Conservation (phyloP, 345 rosid genomes). For the Trapa incisa region DNA sequence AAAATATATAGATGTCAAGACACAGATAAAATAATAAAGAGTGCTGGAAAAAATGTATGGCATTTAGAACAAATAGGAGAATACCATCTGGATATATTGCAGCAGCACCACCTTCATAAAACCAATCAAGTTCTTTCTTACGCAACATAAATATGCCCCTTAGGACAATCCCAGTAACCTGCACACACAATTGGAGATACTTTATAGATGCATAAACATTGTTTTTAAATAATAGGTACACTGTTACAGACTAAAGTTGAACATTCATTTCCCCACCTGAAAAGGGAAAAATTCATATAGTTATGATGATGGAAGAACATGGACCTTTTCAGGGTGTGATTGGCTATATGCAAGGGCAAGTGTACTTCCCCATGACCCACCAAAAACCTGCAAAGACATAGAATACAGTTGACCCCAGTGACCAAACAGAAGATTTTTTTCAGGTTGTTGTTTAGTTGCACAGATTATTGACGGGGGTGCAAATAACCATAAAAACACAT, state of each 20-base stretch:
- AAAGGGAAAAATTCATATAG: background rate
- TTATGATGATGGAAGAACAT: background rate
- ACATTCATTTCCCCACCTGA: background rate
- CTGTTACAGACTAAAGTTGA: background rate
- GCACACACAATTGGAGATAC: slow-evolving; percentile 7
- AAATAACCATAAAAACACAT: background rate
- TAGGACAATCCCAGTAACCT: slow-evolving; percentile 86
- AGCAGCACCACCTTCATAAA: slow-evolving; percentile 93
- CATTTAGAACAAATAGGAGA: slow-evolving; percentile 9
- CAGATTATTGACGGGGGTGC: too few species aligned
- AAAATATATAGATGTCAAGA: background rate
- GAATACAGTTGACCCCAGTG: background rate
- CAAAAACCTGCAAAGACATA: slow-evolving; percentile 56
- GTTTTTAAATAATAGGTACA: too few species aligned
- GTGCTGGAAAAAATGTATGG: background rate
- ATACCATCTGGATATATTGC: slow-evolving; percentile 91
- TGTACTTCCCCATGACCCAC: slow-evolving; percentile 99
- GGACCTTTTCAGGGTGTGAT: slow-evolving; percentile 76
- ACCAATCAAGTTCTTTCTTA: slow-evolving; percentile 96
- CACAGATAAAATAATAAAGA: background rate
- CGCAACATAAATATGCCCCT: slow-evolving; percentile 86
- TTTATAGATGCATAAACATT: background rate
- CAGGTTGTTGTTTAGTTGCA: background rate
- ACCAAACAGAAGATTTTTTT: background rate
- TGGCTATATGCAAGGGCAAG: slow-evolving; percentile 83